Evolutionary conservation across 2,329 filamentous ascomycete species (phyloP), one percentile per base, ranked within the genome.

Genomic region (Botrytis fabae): DNA sequence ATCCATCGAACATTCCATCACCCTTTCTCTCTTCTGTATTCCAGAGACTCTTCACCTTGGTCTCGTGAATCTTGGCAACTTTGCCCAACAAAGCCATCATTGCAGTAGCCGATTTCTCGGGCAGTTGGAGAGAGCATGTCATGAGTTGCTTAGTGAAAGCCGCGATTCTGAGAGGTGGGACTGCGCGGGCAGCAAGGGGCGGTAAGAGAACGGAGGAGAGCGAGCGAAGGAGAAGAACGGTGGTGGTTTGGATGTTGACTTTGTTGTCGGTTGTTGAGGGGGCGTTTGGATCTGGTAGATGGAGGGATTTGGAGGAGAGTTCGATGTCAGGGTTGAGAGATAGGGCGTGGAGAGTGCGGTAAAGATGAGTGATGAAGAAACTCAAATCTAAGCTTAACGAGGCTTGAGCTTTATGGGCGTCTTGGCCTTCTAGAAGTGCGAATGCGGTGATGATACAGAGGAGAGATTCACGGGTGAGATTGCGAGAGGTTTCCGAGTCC

Each of bases 371-470:
- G 78, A 94, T 95, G 87, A 99, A 99, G 86, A 95, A 98, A 78
- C 92, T 94, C 54, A 99, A 89, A 81, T 99, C 97, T 66, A 99
- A 90, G 79, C 95, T 93, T 7, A 98, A 88, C 62, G 91, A 87
- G 61, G 91, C 88, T 73, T 94, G 92, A 66, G 94, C 92, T 83
- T 94, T 95, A 83, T 93, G 91, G 25, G 91, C 94, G 79, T 98
- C 95, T 84, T 99, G 96, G 66, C 96, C 95, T 76, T 96, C 93
- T 57, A 99, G 90, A 10, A 99, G 90, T n/a, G 95, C 94, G 80
- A 97, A 98, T 40, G 97, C 96, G 0, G 96, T 99, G 79, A 97
- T 94, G 73, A 95, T 97, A 84, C 95, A 98, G 73, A 99, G 92
- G 8, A 99, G 90, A 18, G 93, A 89, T 83, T 98, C 95, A 76